Evolutionary conservation across 768 basidiomycete species (phyloP), one percentile per base, ranked within the genome.

Genomic region (Pulveroboletus sp.): DNA sequence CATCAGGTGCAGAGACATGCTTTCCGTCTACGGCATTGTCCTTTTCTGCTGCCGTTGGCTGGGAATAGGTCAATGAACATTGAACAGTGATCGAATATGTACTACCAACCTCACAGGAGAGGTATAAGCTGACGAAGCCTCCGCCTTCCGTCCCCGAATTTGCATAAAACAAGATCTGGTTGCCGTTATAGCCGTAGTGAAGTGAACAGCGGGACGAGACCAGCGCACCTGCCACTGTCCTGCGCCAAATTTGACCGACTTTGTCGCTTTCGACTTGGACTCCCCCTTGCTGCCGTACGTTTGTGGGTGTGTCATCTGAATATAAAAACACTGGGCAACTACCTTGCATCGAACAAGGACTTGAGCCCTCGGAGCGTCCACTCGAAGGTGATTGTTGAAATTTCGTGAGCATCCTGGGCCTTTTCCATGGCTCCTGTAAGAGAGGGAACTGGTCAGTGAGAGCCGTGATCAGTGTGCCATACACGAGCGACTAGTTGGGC

Each of bases 1-100:
- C 11, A 1, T 33, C 5, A 21, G 32, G 17, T 24, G 8, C n/a
- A 39, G 21, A 43, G 32, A 46, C 71, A 39, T 56, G 74, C 86
- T 78, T 83, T 59, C 83, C 82, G 40, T 79, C 73, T 27, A 84
- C 66, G 2, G 83, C 78, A 12, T 67, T 74, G 49, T 89, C 86
- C 51, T 79, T 84, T 69, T 93, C 90, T 58, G 85, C 82, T 18
- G 76, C 66, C 0, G 88, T 89, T 12, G 90, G 91, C 88, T 91
- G 54, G 50, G 33, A 45, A 45, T 8, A 1, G 26, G 48, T 66
- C 31, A 57, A 24, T 18, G 33, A 56, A 18, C 27, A 33, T 21
- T 36, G 14, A n/a, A 21, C 1, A 38, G n/a, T n/a, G 33, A 30
- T 40, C 11, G 15, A 17, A 10, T 3, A 15, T 26, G 27, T n/a